These are phyloP conservation scores for Mycena leptocephala DNA, from an alignment of 768 basidiomycete genomes.

Conservation along the genomic window DNA sequence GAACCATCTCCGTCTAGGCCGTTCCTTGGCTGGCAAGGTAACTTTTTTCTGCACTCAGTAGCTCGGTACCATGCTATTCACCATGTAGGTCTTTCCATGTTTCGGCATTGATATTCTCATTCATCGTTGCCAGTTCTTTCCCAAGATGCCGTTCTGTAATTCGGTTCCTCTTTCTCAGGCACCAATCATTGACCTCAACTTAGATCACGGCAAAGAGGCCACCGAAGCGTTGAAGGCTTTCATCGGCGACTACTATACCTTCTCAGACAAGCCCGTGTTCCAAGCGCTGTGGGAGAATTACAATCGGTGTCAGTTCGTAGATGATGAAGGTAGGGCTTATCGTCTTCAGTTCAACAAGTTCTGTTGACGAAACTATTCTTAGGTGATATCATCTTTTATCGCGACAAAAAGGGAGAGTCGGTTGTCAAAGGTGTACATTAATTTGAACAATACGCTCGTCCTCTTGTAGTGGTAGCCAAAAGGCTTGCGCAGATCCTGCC, in stretches of 20 bases:
- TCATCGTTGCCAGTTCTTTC: conserved; percentile 64
- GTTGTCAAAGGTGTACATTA: background rate
- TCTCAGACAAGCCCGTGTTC: conserved; percentile 47
- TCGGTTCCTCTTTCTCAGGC: too few relatives aligned
- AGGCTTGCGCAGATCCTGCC: too few relatives aligned
- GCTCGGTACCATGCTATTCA: conserved; percentile 78
- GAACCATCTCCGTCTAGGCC: conserved; percentile 36
- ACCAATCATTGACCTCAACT: background rate
- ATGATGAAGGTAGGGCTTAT: conserved; percentile 46
- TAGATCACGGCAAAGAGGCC: conserved; percentile 47
- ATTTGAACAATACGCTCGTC: background rate
- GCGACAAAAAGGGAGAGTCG: conserved; percentile 19
- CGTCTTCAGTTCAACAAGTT: background rate
- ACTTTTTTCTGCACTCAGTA: conserved; percentile 68
- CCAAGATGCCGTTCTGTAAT: conserved; percentile 69
- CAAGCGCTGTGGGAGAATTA: conserved; percentile 51
- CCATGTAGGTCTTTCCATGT: conserved; percentile 56
- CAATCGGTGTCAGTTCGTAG: conserved; percentile 53
- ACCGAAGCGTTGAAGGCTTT: conserved; percentile 46
- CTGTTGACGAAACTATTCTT: background rate
- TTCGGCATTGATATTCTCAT: background rate
- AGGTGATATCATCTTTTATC: conserved; percentile 32
- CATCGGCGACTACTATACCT: conserved; percentile 49
- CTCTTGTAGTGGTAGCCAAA: background rate
- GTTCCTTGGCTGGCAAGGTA: conserved; percentile 66